phyloP scores from a whole-genome alignment of 2,329 filamentous ascomycete species.

The Podosphaera fusca region DNA sequence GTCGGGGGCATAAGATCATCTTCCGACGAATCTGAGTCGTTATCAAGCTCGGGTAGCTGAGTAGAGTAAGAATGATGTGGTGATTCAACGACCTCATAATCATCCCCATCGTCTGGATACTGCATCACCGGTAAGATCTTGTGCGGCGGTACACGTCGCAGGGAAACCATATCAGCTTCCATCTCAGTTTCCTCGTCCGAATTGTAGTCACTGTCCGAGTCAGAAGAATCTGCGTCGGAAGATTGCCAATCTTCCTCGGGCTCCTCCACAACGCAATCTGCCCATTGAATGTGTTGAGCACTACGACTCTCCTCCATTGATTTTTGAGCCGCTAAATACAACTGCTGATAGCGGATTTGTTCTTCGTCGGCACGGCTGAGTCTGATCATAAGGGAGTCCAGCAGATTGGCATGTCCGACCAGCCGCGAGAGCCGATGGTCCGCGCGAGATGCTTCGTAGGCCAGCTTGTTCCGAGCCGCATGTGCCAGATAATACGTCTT shows the following conservation, averaged over 20 bases:
- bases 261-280: conserved; percentile 53
- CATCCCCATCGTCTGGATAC: conserved; percentile 24
- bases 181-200: conserved; percentile 29
- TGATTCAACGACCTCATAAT: conserved; percentile 34
- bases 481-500: conserved; percentile 97
- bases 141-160: conserved; percentile 24
- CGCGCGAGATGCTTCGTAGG: conserved; percentile 64
- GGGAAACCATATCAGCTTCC: conserved; percentile 25
- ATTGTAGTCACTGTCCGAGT: conserved; percentile 27
- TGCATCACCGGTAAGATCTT: conserved; percentile 8
- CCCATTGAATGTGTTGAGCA: conserved; percentile 62
- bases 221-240: conserved; percentile 32
- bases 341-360: conserved; percentile 91
- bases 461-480: conserved; percentile 90
- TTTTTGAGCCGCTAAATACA: conserved; percentile 43
- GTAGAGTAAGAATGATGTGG: conserved; percentile 43
- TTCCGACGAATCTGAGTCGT: conserved; percentile 45
- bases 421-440: conserved; percentile 91
- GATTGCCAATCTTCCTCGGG: conserved; percentile 46
- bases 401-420: conserved; percentile 93
- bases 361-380: conserved; percentile 86
- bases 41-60: conserved; percentile 46
- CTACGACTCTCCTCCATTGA: conserved; percentile 24
- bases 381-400: conserved; percentile 80
- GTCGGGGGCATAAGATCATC: conserved; percentile 47